These are phyloP conservation scores for Aspergillus sp. DNA, from an alignment of 2,329 filamentous ascomycete species.

Conservation along the genomic window DNA sequence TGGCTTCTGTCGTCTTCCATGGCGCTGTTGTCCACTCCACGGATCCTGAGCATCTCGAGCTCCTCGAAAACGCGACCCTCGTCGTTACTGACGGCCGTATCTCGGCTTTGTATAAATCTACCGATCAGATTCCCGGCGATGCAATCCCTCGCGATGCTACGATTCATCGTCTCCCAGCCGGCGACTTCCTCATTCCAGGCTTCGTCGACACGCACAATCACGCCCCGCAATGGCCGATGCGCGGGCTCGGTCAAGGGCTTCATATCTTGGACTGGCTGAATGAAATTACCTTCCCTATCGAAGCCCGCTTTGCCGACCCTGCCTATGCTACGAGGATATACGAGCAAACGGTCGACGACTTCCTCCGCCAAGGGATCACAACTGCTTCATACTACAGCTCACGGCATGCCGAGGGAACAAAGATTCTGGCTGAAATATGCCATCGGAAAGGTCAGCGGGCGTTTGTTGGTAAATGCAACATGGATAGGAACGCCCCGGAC, in stretches of 20 bases:
- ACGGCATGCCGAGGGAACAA: slow-evolving; percentile 29
- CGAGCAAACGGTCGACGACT: slow-evolving; percentile 53
- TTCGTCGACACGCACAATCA: slow-evolving; percentile 68
- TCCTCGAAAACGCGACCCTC: slow-evolving; percentile 33
- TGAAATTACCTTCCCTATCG: slow-evolving; percentile 63
- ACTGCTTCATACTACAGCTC: slow-evolving; percentile 40
- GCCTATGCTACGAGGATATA: slow-evolving; percentile 56
- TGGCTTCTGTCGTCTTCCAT: slow-evolving; percentile 23
- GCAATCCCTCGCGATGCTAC: slow-evolving; percentile 27
- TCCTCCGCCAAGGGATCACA: slow-evolving; percentile 55
- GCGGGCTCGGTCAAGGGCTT: slow-evolving; percentile 44
- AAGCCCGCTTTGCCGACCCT: slow-evolving; percentile 59
- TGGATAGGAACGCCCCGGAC: slow-evolving; percentile 47
- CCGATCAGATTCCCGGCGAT: slow-evolving; percentile 23
- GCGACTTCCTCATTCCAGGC: slow-evolving; percentile 34
- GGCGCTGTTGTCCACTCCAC: slow-evolving; percentile 37
- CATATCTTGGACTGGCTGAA: slow-evolving; percentile 61
- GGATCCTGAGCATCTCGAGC: slow-evolving; percentile 25
- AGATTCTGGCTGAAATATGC: slow-evolving; percentile 36
- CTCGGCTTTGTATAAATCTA: slow-evolving; percentile 24
- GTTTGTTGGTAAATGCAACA: slow-evolving; percentile 38
- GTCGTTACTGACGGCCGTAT: slow-evolving; percentile 33
- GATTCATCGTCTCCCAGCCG: slow-evolving; percentile 27
- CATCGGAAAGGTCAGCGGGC: slow-evolving; percentile 34
- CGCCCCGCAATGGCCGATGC: slow-evolving; percentile 57